Conservation (phyloP, 2,329 filamentous ascomycete genomes). For the Fusarium sp. region DNA sequence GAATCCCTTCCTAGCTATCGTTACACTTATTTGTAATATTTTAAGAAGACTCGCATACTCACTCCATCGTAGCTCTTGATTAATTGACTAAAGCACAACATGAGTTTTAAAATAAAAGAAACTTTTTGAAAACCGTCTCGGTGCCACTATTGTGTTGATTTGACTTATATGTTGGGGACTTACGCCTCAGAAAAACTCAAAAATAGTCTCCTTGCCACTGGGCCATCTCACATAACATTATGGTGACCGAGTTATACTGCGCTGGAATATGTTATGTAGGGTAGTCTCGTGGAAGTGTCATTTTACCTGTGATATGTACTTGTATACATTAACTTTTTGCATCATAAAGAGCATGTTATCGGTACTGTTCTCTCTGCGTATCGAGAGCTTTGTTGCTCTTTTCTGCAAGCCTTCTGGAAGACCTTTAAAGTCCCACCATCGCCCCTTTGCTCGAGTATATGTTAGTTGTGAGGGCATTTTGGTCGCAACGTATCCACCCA, state of each 20-base stretch:
- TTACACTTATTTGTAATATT: too few relatives aligned
- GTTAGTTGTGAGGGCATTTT: too few relatives aligned
- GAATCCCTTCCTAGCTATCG: not conserved
- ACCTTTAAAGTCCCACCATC: not conserved
- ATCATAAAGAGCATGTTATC: not conserved
- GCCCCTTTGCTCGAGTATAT: too few relatives aligned
- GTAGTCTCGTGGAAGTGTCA: not conserved
- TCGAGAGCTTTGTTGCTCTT: not conserved
- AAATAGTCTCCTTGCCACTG: too few relatives aligned
- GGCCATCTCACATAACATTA: not conserved
- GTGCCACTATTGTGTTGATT: too few relatives aligned
- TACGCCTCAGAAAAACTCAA: too few relatives aligned
- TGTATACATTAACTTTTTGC: not conserved
- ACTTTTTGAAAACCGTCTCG: too few relatives aligned
- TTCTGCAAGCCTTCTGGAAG: fast-evolving
- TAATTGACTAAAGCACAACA: fast-evolving
- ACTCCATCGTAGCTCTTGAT: too few relatives aligned
- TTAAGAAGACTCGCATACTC: not conserved
- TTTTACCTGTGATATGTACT: not conserved
- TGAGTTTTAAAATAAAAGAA: not conserved
- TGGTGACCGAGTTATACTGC: not conserved
- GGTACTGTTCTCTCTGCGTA: not conserved
- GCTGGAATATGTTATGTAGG: not conserved
- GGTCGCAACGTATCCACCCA: too few relatives aligned
- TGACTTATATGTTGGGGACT: too few relatives aligned